Percentiles rank a stretch among this genome's conserved stretches.
Evolutionary conservation across 2,329 filamentous ascomycete species (phyloP).

Genomic region (Trichoderma aggressivum): DNA sequence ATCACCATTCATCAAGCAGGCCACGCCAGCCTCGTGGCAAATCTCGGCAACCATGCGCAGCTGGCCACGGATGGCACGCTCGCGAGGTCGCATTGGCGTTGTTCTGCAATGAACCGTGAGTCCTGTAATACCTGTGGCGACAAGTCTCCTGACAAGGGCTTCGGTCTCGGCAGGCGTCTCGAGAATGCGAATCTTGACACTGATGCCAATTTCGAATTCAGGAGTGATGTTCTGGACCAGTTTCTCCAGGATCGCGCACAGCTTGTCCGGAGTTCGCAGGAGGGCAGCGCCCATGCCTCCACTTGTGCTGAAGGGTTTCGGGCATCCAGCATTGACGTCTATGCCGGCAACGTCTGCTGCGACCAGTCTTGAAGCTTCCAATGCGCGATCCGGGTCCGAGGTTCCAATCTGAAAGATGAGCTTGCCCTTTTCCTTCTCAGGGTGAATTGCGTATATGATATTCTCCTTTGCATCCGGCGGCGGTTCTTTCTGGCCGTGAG

Average conservation of each 20-base stretch:
- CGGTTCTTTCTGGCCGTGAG: conserved; percentile 61
- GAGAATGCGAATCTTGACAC: conserved; percentile 91
- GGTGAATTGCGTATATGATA: conserved; percentile 81
- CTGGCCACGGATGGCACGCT: conserved; percentile 82
- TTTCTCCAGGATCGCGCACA: conserved; percentile 78
- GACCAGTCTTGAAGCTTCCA: conserved; percentile 78
- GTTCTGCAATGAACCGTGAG: conserved; percentile 95
- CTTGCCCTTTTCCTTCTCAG: conserved; percentile 67
- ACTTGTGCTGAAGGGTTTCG: conserved; percentile 90
- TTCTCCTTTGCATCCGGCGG: conserved; percentile 55
- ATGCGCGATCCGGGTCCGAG: conserved; percentile 74
- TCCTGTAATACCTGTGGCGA: conserved; percentile 84
- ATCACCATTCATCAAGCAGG: conserved; percentile 94
- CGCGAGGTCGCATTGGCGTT: conserved; percentile 88
- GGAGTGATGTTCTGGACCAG: conserved; percentile 75
- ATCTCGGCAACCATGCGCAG: conserved; percentile 77
- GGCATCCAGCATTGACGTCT: conserved; percentile 97
- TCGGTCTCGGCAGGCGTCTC: conserved; percentile 74
- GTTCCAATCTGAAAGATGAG: conserved; percentile 94
- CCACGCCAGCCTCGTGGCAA: conserved; percentile 80
- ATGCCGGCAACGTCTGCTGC: conserved; percentile 88
- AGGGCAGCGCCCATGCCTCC: conserved; percentile 96
- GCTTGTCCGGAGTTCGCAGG: conserved; percentile 76
- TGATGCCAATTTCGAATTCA: conserved; percentile 84
- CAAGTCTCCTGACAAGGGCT: conserved; percentile 71